Base-by-base conservation (phyloP, 108 stramenopile species). In the Aureococcus anophagefferens region DNA sequence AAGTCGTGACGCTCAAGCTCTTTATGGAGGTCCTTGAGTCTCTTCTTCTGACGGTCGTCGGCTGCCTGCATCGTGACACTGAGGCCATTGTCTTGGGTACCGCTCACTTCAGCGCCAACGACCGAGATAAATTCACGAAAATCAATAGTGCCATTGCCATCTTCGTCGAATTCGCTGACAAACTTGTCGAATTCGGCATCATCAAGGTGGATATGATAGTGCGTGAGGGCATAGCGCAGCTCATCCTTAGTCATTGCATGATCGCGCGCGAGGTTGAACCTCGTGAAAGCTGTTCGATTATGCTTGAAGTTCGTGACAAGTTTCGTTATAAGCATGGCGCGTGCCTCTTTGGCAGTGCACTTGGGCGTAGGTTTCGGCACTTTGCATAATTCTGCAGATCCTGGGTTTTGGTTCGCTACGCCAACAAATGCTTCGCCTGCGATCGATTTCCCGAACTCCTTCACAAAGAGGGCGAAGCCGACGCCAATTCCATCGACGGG, bases 211-310 rank as follows among this genome's bases (percentile, higher is more conserved):
- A 67, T 62, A 14, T 79, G 79, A n/a, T 79, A 62, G 69, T 36
- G n/a, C 29, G 74, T 59, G 76, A 81, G 77, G 72, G 80, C 79
- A 32, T 73, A 73, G 25, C 81, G 74, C n/a, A 81, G 72, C 64
- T 81, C 81, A 67, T 80, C 80, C 32, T 67, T 68, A 46, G 73
- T 77, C 76, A 81, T 80, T 28, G 79, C 76, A 17, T 76, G 76
- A 33, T 73, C 76, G 0, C 76, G 71, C 35, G 79, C 81, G 37
- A 77, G 72, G 64, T 81, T 79, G 45, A 81, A 81, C 32, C 77
- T 18, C 29, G 46, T 44, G 44, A 72, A 73, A 5, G 67, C 44
- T 44, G 32, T 67, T 51, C 51, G 51, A 59, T 28, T 59, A 1
- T 59, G 51, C 51, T 59, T 59, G 51, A 59, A 59, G 51, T 44